Evolutionary conservation across 352 stramenopile genomes (phyloP).

Genomic region (Phytophthora cactorum): DNA sequence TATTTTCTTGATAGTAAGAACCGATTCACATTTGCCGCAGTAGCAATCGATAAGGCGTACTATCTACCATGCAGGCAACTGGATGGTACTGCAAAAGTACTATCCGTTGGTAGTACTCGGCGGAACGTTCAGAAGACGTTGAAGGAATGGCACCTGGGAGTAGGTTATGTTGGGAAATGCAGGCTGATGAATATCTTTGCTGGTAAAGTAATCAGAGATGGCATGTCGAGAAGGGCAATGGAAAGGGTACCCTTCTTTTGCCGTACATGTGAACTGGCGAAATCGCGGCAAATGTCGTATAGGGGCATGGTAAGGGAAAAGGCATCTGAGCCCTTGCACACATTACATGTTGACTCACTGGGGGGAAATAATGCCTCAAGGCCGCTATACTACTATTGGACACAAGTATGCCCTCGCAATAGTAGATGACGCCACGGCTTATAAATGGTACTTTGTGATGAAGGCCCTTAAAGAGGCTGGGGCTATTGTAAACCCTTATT

Average conservation of each 20-base stretch:
- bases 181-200: neutral
- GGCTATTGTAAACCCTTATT: neutral
- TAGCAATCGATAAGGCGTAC: conserved; percentile 25
- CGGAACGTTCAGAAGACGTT: neutral
- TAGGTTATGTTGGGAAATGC: neutral
- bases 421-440: too few relatives aligned
- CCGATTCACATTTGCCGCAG: conserved; percentile 22
- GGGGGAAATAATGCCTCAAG: neutral
- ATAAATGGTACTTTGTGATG: conserved; percentile 19
- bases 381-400: conserved; percentile 9
- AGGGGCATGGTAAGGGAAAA: neutral
- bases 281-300: neutral
- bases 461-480: conserved; percentile 12
- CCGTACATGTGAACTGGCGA: conserved; percentile 1
- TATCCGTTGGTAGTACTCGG: conserved; percentile 1
- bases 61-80: conserved; percentile 7
- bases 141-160: neutral
- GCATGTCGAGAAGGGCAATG: neutral
- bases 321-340: neutral
- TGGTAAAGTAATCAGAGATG: neutral
- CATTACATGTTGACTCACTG: neutral
- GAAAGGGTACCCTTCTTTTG: neutral
- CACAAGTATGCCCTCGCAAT: too few relatives aligned
- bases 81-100: neutral
- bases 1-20: conserved; percentile 18